These are phyloP conservation scores for Styphnolobium japonicum DNA, from an alignment of 306 rosid genomes.

Conservation along the genomic window DNA sequence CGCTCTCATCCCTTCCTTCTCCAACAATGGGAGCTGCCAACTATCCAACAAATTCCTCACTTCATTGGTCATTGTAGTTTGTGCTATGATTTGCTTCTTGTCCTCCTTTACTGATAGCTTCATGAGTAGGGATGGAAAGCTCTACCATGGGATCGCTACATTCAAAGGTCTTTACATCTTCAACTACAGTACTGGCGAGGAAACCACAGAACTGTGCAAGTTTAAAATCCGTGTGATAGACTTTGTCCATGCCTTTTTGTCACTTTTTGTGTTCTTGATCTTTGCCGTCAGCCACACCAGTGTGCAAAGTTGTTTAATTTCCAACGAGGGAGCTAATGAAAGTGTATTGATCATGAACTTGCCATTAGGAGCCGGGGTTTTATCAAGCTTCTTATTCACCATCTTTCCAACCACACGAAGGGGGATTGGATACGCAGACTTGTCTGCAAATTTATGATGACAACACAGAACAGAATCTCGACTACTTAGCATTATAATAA, in stretches of 20 bases:
- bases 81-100: constrained; percentile 9
- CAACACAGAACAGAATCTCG: no score
- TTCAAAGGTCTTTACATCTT: constrained; percentile 13
- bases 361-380: constrained; percentile 37
- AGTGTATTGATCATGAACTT: constrained; percentile 23
- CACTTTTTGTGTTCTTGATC: constrained; percentile 44
- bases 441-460: not conserved
- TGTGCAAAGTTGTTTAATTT: constrained; percentile 44
- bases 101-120: constrained; percentile 22
- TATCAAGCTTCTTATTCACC: constrained; percentile 44
- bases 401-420: constrained; percentile 43
- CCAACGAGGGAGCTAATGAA: not conserved
- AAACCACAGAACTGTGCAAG: not conserved
- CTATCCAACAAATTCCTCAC: constrained; percentile 9
- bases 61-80: not conserved
- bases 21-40: not conserved
- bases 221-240: not conserved
- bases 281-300: constrained; percentile 39
- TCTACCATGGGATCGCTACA: constrained; percentile 17
- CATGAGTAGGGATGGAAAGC: not conserved
- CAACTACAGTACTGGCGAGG: not conserved
- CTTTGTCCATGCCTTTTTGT: constrained; percentile 21
- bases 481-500: not conserved
- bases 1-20: constrained; percentile 23
- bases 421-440: constrained; percentile 40